Base-by-base conservation (phyloP, 2,329 filamentous ascomycete genomes). In the Penicillium sp. region DNA sequence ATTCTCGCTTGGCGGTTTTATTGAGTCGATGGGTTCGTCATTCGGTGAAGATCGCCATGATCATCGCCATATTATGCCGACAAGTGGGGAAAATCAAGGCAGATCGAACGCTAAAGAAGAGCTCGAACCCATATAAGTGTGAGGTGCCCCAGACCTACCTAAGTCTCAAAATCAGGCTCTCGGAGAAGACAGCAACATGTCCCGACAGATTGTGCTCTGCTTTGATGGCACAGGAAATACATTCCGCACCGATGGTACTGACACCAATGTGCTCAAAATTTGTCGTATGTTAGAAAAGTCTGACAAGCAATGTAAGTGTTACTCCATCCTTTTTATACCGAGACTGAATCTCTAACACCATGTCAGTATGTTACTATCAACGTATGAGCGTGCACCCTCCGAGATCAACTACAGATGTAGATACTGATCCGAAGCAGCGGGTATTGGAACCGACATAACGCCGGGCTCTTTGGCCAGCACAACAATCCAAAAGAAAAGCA, bases 241-340 rank as follows among this genome's bases (percentile, higher is more conserved):
- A 27, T 76, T 72, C 47, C 65, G 63, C 7, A 71, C 68, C 10
- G 72, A 72, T 47, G 68, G 70, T n/a, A 62, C 65, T 2, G 74
- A 76, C 48, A 76, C 70, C 57, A 77, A 76, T 55, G 72, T 76
- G 30, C 61, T 76, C 16, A 76, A 71, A 58, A 72, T 76, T 10
- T 76, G 71, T 58, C 69, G 71, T 7, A 72, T 74, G 70, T 61
- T 73, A 2, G 66, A 72, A 47, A 66, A 69, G 23, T 67, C 56
- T 16, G 68, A 70, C 43, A 47, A 61, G 26, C 65, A 67, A 45
- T 61, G 56, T 58, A 32, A 53, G 56, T 30, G 11, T 18, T 3
- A 18, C 7, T 11, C 26, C 2, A 10, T 3, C 8, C 13, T 16
- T 19, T 4, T n/a, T 8, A n/a, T 2, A 26, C 5, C 6, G 11